Percentiles rank a stretch among this genome's conserved stretches.
phyloP scores from a whole-genome alignment of 1,139 yeast species.

The Nakaseomyces sp. region DNA sequence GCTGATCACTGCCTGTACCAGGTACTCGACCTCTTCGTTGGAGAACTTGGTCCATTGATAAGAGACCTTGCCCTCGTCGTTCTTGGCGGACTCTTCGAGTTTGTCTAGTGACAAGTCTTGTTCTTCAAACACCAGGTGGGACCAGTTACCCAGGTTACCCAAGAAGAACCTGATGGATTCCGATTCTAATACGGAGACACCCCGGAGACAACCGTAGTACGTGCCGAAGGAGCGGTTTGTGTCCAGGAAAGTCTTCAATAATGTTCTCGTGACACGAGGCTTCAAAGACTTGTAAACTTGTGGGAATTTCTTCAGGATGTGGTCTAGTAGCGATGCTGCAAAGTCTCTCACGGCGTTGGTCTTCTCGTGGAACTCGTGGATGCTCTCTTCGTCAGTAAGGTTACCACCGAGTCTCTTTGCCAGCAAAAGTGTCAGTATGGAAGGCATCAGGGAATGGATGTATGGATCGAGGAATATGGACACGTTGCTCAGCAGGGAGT shows the following conservation, averaged over 20 bases:
- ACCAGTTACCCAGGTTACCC: slow-evolving; percentile 83
- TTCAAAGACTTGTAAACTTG: slow-evolving; percentile 81
- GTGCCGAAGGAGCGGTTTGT: slow-evolving; percentile 71
- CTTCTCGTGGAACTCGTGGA: slow-evolving; percentile 27
- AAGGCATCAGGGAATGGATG: slow-evolving; percentile 93
- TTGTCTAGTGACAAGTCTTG: slow-evolving; percentile 20
- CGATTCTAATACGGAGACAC: slow-evolving; percentile 72
- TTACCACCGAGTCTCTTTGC: slow-evolving; percentile 81
- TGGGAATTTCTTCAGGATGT: slow-evolving; percentile 70
- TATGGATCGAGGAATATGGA: slow-evolving; percentile 91
- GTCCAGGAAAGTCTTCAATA: slow-evolving; percentile 83
- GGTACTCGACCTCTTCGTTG: slow-evolving; percentile 38
- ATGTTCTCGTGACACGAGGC: slow-evolving; percentile 89
- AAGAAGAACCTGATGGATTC: slow-evolving; percentile 82
- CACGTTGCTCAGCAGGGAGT: slow-evolving; percentile 74
- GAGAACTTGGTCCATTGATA: slow-evolving; percentile 21
- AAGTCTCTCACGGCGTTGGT: slow-evolving; percentile 70
- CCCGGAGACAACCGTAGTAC: slow-evolving; percentile 84
- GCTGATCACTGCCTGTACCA: slow-evolving; percentile 46
- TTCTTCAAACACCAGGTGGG: slow-evolving; percentile 42
- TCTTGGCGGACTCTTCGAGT: background rate
- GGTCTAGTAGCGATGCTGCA: slow-evolving; percentile 75
- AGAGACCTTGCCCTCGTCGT: slow-evolving; percentile 10
- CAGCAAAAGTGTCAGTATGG: slow-evolving; percentile 76
- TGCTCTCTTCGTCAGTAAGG: slow-evolving; percentile 13